A percentile compares a stretch with the other conserved stretches of the same genome.
These are phyloP conservation scores for Aspergillus baeticus DNA, from an alignment of 495 filamentous ascomycete species.

Conservation along the genomic window DNA sequence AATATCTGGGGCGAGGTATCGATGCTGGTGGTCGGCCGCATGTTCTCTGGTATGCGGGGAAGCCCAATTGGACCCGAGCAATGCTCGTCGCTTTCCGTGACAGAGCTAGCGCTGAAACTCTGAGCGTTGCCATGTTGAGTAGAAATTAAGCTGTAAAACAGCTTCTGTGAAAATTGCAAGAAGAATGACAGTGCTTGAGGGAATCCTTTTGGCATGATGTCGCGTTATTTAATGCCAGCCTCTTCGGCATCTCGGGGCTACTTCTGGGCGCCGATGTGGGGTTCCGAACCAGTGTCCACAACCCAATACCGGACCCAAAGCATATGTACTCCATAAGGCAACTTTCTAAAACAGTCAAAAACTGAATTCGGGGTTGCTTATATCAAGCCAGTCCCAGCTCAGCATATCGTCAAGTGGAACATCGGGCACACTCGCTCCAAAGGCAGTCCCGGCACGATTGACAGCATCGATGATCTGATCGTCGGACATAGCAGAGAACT, in stretches of 20 bases:
- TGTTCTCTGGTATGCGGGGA: constrained; percentile 22
- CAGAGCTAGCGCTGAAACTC: constrained; percentile 26
- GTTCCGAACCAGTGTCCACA: background rate
- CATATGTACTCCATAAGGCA: no score
- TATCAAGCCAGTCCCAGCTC: constrained; percentile 60
- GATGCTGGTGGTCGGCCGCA: constrained; percentile 14
- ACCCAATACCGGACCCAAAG: background rate
- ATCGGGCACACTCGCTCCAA: constrained; percentile 52
- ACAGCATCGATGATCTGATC: constrained; percentile 63
- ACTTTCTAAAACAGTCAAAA: constrained; percentile 18
- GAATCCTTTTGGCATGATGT: constrained; percentile 5
- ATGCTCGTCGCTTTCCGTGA: constrained; percentile 28
- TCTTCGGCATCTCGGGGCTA: constrained; percentile 37
- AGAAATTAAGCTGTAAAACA: background rate
- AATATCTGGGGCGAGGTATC: constrained; percentile 18
- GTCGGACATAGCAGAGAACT: constrained; percentile 68
- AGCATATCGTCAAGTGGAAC: constrained; percentile 55
- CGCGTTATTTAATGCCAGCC: constrained; percentile 10
- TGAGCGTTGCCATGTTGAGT: constrained; percentile 28
- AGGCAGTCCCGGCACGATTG: constrained; percentile 55
- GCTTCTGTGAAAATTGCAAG: background rate
- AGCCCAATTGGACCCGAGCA: constrained; percentile 26
- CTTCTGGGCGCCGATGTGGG: constrained; percentile 39
- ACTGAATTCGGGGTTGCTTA: constrained; percentile 49
- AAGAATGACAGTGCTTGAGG: background rate